These are phyloP conservation scores for Aschersonia sp. DNA, from an alignment of 2,329 filamentous ascomycete genomes.

Conservation along the genomic window DNA sequence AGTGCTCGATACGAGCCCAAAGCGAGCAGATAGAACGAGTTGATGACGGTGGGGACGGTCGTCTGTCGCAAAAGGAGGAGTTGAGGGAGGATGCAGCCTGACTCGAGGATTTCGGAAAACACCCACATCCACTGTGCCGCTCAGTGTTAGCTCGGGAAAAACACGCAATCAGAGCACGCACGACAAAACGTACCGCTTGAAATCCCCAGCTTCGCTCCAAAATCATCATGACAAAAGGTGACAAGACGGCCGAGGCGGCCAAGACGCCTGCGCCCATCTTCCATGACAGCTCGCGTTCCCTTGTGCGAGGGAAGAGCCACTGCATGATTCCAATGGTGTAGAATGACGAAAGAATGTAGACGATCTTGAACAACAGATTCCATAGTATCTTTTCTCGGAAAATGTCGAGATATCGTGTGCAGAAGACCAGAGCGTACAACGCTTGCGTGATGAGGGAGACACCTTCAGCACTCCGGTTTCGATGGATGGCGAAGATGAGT, in stretches of 20 bases:
- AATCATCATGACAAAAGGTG: constrained; percentile 59
- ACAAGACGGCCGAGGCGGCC: constrained; percentile 46
- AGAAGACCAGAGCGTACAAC: constrained; percentile 76
- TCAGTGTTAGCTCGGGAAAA: not conserved
- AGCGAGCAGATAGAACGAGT: constrained; percentile 86
- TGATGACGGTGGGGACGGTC: constrained; percentile 88
- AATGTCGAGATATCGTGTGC: constrained; percentile 74
- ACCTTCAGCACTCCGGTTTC: constrained; percentile 76
- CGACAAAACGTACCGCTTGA: constrained; percentile 24
- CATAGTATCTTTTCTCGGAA: constrained; percentile 44
- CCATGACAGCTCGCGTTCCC: constrained; percentile 87
- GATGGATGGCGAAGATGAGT: constrained; percentile 79
- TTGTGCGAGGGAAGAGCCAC: constrained; percentile 69
- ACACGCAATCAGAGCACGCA: not conserved
- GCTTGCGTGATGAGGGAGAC: constrained; percentile 85
- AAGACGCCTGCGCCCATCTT: constrained; percentile 65
- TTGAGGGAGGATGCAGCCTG: constrained; percentile 79
- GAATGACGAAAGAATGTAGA: constrained; percentile 71
- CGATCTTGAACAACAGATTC: constrained; percentile 76
- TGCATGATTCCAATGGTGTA: constrained; percentile 87
- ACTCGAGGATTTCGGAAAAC: constrained; percentile 86
- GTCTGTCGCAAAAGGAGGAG: constrained; percentile 85
- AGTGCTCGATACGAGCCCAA: constrained; percentile 78
- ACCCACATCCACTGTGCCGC: constrained; percentile 56
- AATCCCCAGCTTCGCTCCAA: constrained; percentile 41